Evolutionary conservation across 2,329 filamentous ascomycete genomes (phyloP), one percentile per base, ranked within the genome.

Genomic region (Teratosphaeria destructans): DNA sequence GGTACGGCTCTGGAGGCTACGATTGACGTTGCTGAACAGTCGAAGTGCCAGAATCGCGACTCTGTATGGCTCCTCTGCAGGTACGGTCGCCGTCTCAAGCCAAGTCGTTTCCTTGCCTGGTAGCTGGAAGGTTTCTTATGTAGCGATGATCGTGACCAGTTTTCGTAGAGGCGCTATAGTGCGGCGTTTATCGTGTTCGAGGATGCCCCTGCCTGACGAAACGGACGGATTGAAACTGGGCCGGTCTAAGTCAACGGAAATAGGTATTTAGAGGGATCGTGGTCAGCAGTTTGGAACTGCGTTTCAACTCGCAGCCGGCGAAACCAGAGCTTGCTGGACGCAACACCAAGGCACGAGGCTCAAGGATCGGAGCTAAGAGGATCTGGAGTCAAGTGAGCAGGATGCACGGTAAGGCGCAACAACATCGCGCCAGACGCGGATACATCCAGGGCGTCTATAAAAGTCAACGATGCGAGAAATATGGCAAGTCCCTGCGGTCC

Each of bases 271-370:
- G n/a, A 54, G 12, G 27, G 23, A 54, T 37, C 53, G 27, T 12
- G 27, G 53, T 32, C 53, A 54, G 27, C 16, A 56, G 61, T 59
- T 63, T 64, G 59, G 60, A 61, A 61, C 64, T 60, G 62, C 61
- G 65, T 69, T 67, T 66, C 65, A 65, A 65, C 60, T 64, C 62
- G 66, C 65, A 62, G 62, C 66, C 64, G 63, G 60, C 59, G 63
- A 61, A 63, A 65, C 57, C 10, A 32, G 62, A 58, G 58, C 61
- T 27, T 61, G 57, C 29, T 65, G 67, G 64, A 68, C 61, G 65
- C 64, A 63, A 62, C 62, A 62, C 63, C 62, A 60, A 63, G 59
- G 63, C 62, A 64, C 63, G 61, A 68, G 64, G 64, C 43, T 39
- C 58, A 56, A 59, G 56, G 55, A 52, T 52, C 23, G 16, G 19